Percentiles rank a stretch among this genome's conserved stretches.
Evolutionary conservation across 176 grass and related monocot genomes (phyloP).

Genomic region (Saccharum spontaneum): DNA sequence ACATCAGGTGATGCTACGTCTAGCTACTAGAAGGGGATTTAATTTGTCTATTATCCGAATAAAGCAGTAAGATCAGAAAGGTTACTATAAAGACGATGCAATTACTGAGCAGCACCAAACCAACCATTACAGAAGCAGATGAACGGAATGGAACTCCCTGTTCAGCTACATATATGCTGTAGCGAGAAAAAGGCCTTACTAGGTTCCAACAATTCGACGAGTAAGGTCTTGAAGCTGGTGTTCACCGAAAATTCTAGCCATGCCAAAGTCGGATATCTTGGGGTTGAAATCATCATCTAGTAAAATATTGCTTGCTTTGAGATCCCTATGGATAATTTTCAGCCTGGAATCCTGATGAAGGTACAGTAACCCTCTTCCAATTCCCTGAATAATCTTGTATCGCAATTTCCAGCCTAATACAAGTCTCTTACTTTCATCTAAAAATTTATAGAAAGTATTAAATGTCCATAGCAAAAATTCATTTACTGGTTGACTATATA

Average conservation of each 20-base stretch:
- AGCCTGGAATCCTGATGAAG: slow-evolving; percentile 78
- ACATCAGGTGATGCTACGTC: not conserved
- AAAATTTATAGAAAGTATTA: slow-evolving; percentile 6
- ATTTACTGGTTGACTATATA: not conserved
- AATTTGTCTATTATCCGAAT: not conserved
- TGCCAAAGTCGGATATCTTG: slow-evolving; percentile 74
- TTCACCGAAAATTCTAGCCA: slow-evolving; percentile 63
- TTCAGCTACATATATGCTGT: not conserved
- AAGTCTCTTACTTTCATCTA: slow-evolving; percentile 58
- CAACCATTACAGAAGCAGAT: not conserved
- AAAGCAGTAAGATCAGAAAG: not conserved
- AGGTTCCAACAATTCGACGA: slow-evolving; percentile 66
- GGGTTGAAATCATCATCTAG: slow-evolving; percentile 61
- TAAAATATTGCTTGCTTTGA: slow-evolving; percentile 74
- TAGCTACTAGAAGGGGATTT: not conserved
- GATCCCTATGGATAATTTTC: slow-evolving; percentile 74
- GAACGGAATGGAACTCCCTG: not conserved
- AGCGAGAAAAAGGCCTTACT: slow-evolving; percentile 30
- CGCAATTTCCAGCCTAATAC: slow-evolving; percentile 55
- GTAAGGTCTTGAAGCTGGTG: slow-evolving; percentile 67
- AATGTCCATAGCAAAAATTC: slow-evolving; percentile 9
- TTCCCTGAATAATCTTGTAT: slow-evolving; percentile 64
- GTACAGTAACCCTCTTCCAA: slow-evolving; percentile 62
- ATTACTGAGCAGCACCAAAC: not conserved
- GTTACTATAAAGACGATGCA: not conserved